A percentile compares a stretch with the other conserved stretches of the same genome.
These are phyloP conservation scores for Solanum paucissectum DNA, from an alignment of 257 asterid species.

Conservation along the genomic window DNA sequence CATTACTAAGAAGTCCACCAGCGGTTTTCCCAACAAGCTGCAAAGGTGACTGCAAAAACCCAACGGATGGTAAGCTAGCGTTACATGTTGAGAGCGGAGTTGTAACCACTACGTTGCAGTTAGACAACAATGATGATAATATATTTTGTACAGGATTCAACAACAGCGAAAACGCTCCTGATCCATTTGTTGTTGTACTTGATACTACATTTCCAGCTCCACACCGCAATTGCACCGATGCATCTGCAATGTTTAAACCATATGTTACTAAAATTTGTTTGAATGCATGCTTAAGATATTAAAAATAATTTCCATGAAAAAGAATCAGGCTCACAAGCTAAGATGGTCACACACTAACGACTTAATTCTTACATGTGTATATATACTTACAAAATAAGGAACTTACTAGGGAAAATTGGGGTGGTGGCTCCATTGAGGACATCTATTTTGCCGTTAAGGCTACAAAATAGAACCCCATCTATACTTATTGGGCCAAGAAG, in stretches of 20 bases:
- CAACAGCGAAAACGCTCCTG: slow-evolving; percentile 1
- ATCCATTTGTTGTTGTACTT: slow-evolving; percentile 10
- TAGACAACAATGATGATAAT: slow-evolving; percentile 6
- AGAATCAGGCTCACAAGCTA: too few species aligned
- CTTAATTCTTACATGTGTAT: too few species aligned
- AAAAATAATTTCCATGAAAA: too few species aligned
- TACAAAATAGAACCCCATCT: slow-evolving; percentile 38
- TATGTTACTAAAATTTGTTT: too few species aligned
- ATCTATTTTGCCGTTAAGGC: slow-evolving; percentile 16
- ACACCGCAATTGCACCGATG: slow-evolving; percentile 22
- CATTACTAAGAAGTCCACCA: slow-evolving; percentile 1
- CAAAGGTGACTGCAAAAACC: slow-evolving; percentile 4
- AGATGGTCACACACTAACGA: too few species aligned
- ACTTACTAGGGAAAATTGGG: slow-evolving; percentile 33
- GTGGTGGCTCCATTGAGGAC: slow-evolving; percentile 13
- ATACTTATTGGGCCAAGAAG: slow-evolving; percentile 6
- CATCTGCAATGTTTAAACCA: slow-evolving; percentile 6
- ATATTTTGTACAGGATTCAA: slow-evolving; percentile 6
- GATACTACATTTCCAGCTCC: slow-evolving; percentile 19
- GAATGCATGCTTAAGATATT: too few species aligned
- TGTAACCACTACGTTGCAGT: slow-evolving; percentile 16
- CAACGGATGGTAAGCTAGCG: slow-evolving; percentile 10
- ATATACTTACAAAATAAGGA: not conserved
- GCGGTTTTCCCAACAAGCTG: not conserved
- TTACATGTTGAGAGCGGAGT: slow-evolving; percentile 32